Conservation (phyloP, 129 eudicot genomes). For the Lactuca saligna region DNA sequence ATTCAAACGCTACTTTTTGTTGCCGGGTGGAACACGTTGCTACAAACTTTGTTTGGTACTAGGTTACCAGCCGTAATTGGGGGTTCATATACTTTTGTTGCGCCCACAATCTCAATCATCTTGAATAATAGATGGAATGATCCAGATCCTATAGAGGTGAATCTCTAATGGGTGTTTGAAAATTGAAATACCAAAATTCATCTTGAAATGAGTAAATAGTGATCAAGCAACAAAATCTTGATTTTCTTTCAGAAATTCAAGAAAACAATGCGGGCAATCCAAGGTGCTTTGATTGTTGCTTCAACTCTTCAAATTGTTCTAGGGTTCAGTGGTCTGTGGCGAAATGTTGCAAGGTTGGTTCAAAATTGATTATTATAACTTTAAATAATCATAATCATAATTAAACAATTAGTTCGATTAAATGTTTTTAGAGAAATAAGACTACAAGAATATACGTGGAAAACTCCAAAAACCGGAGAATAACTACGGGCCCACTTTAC, state of each 20-base stretch:
- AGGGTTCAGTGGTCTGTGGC: constrained; percentile 99
- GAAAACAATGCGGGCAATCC: constrained; percentile 87
- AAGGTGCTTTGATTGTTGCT: constrained; percentile 91
- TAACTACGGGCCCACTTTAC: not conserved
- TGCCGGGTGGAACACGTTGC: constrained; percentile 69
- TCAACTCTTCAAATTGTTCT: constrained; percentile 84
- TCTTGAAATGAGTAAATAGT: constrained; percentile 3
- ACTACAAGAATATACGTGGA: no score
- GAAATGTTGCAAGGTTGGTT: constrained; percentile 73
- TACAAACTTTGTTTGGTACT: constrained; percentile 67
- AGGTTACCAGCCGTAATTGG: constrained; percentile 76
- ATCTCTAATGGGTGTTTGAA: constrained; percentile 8
- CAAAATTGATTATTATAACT: not conserved
- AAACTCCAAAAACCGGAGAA: no score
- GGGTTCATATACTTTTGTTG: constrained; percentile 70
- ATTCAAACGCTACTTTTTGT: constrained; percentile 73
- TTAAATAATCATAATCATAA: not conserved
- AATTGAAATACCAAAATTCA: constrained; percentile 2
- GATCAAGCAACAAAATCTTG: not conserved
- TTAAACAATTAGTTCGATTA: not conserved
- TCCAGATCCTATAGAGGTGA: constrained; percentile 56
- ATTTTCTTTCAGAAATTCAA: constrained; percentile 61
- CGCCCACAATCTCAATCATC: constrained; percentile 67
- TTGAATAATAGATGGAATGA: constrained; percentile 58
- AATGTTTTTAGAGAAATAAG: not conserved